Base-by-base conservation (phyloP, 1,284 basidiomycete genomes). In the Trametes versicolor region DNA sequence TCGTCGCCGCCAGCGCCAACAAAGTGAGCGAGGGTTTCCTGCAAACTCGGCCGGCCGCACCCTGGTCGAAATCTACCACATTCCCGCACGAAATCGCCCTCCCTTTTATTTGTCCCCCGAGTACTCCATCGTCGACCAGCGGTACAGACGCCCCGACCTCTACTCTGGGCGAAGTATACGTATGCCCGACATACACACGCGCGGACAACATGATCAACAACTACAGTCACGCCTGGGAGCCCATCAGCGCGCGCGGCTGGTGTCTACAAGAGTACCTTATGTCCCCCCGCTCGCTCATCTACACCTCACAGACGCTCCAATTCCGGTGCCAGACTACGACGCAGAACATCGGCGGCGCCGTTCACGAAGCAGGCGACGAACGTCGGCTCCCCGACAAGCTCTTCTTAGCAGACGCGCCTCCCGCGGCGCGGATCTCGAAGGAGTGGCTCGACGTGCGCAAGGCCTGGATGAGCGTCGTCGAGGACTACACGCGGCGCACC, bases 211-310 rank as follows among this genome's bases (percentile, higher is more conserved):
- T 13, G 37, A 39, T 39, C 37, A 6, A 4, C 12, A 12, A 39
- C 3, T 36, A 51, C 29, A 32, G 29, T 19, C 25, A 36, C 19
- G 25, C 25, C 6, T 7, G 2, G 29, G 50, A 64, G 51, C 58
- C 65, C 4, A 55, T 66, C 37, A 60, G 50, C 48, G 29, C 58
- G 36, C 65, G 65, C 9, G 68, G 60, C 1, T 69, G 68, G 68
- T 69, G 68, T 49, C 32, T 69, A 23, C 51, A 64, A 25, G 65
- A 69, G 51, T 57, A 52, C 23, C 50, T 66, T 10, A 56, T 69
- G 29, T 66, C 68, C 10, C 41, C 65, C 47, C 27, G 50, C 19
- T 27, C 19, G 29, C 50, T 51, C 50, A 10, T 34, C 19, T 51
- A 36, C 50, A 36, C 68, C 5, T 64, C 68, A 2, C 57, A 69